Percentiles rank a stretch among this genome's conserved stretches.
Conservation (phyloP, 306 rosid species). For the Prosopis cineraria region DNA sequence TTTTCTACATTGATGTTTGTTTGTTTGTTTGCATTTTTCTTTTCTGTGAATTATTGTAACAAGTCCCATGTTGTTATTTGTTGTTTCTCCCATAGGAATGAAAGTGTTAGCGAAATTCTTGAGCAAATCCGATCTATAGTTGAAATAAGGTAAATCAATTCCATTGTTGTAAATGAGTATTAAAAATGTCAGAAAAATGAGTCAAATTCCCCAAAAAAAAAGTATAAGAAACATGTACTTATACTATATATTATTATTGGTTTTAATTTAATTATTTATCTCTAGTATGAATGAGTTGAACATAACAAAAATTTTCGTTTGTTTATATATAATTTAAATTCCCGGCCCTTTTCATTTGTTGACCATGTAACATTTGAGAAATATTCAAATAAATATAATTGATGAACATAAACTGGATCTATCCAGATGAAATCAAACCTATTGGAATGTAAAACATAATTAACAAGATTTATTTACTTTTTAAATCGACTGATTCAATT, state of each 20-base stretch:
- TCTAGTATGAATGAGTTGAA: neutral
- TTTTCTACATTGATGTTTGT: neutral
- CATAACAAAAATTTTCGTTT: no score
- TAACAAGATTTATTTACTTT: no score
- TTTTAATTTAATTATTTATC: neutral
- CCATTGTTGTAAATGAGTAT: neutral
- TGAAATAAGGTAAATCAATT: neutral
- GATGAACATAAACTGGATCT: no score
- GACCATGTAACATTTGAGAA: neutral
- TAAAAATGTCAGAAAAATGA: neutral
- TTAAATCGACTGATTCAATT: no score
- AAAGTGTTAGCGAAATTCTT: neutral
- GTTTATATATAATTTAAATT: neutral
- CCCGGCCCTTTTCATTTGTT: neutral
- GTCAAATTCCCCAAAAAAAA: neutral
- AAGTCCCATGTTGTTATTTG: neutral
- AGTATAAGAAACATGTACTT: neutral
- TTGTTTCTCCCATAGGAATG: slow-evolving; percentile 2
- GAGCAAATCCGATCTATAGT: neutral
- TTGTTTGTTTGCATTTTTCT: neutral
- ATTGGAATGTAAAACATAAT: no score
- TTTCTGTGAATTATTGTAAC: neutral
- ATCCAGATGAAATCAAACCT: no score
- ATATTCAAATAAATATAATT: neutral
- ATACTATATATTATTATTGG: neutral